Base-by-base conservation (phyloP, 495 filamentous ascomycete species). In the Delitschia confertaspora region DNA sequence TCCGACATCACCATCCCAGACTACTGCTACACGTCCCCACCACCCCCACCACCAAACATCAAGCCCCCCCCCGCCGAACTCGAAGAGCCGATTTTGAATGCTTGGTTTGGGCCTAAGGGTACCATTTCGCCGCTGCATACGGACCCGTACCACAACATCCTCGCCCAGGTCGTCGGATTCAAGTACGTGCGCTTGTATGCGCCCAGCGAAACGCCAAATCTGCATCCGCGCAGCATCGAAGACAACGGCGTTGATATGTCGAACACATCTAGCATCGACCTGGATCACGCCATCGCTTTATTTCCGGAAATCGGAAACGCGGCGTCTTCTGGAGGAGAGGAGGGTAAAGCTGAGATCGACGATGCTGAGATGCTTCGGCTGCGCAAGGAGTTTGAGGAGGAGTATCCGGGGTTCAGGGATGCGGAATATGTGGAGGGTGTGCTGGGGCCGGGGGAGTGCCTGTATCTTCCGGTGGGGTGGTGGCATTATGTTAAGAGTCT, bases 401-500 rank as follows among this genome's bases (percentile, higher is more conserved):
- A 57, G 42, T 81, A 70, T 70, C 75, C 76, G 4, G 64, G 68
- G 0, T 83, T 83, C 49, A 48, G 56, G 43, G 53, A 69, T 21
- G 74, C 84, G 7, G 65, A 69, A 38, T 95, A 82, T 63, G 62
- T 87, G 9, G 91, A 98, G 57, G 80, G 76, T 11, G 74, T 96
- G 0, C 60, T 98, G 17, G 74, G 71, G 24, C 79, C 79, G 20
- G 91, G 89, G 0, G 87, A 98, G 45, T 82, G 76, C 52, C 60
- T 99, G 46, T 94, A 93, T 66, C 88, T 99, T 39, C 91, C 91
- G 3, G 70, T 84, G 3, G 91, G 89, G 14, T 99, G 91, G 91
- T 99, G 91, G 91, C 91, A 99, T 69, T 96, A 95, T 71, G 86
- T 99, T 4, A 70, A 82, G 49, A 85, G 85, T 25, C 56, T 95